A percentile compares a stretch with the other conserved stretches of the same genome.
phyloP scores from a whole-genome alignment of 768 basidiomycete genomes.

The Austroboletus festivus region DNA sequence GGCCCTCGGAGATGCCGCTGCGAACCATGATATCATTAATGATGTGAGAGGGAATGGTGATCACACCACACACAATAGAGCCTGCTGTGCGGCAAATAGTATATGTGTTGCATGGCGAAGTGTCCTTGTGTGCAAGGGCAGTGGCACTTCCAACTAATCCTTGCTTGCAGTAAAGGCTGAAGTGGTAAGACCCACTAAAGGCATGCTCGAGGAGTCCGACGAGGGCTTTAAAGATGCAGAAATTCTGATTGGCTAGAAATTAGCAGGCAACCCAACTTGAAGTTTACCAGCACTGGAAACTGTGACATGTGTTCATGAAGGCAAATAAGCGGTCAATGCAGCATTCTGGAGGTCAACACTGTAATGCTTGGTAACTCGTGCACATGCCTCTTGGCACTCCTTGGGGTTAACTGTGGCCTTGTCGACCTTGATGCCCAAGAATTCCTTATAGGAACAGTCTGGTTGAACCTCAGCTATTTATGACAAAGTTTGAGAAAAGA shows the following conservation, averaged over 20 bases:
- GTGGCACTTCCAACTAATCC: slow-evolving; percentile 18
- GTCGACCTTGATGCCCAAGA: slow-evolving; percentile 28
- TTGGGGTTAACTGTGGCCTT: slow-evolving; percentile 3
- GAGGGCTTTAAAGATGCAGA: slow-evolving; percentile 26
- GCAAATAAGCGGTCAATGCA: neutral
- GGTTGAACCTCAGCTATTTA: neutral
- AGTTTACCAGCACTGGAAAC: too few relatives aligned
- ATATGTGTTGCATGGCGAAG: slow-evolving; percentile 28
- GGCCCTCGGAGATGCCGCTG: neutral
- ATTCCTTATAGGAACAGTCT: slow-evolving; percentile 29
- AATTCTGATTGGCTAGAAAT: slow-evolving; percentile 18
- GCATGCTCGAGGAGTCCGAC: slow-evolving; percentile 25
- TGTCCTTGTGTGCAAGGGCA: slow-evolving; percentile 24
- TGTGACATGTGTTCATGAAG: slow-evolving; percentile 13
- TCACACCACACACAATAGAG: slow-evolving; percentile 24
- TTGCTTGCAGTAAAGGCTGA: slow-evolving; percentile 18
- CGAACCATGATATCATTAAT: slow-evolving; percentile 21
- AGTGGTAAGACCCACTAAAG: slow-evolving; percentile 21
- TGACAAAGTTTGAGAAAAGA: neutral
- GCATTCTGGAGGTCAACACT: slow-evolving; percentile 18
- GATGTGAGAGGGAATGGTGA: slow-evolving; percentile 19
- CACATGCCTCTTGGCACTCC: slow-evolving; percentile 20
- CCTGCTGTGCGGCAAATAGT: slow-evolving; percentile 14
- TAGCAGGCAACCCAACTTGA: slow-evolving; percentile 6
- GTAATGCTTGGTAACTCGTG: slow-evolving; percentile 22